These are phyloP conservation scores for Gymnopilus junonius DNA, from an alignment of 768 basidiomycete genomes.

Conservation along the genomic window DNA sequence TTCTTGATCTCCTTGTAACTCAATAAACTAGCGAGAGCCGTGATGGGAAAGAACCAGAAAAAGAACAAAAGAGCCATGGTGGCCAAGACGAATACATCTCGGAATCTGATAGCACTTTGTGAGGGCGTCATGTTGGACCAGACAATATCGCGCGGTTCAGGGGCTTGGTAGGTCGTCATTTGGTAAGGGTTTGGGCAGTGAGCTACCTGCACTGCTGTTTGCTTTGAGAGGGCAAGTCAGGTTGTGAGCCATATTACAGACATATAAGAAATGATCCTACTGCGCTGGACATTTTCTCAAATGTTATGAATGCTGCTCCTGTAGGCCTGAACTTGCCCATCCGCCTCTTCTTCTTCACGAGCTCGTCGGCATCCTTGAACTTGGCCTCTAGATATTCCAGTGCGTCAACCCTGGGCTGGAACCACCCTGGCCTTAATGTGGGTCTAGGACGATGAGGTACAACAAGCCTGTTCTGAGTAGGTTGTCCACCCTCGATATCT, in stretches of 20 bases:
- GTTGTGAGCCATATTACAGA: background rate
- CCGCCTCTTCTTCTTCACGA: slow-evolving; percentile 74
- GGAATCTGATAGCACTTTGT: slow-evolving; percentile 55
- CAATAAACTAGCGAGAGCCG: slow-evolving; percentile 82
- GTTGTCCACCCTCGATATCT: slow-evolving; percentile 56
- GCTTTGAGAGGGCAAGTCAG: slow-evolving; percentile 42
- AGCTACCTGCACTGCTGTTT: slow-evolving; percentile 88
- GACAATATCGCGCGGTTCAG: slow-evolving; percentile 94
- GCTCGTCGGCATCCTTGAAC: slow-evolving; percentile 84
- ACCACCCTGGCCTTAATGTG: slow-evolving; percentile 76
- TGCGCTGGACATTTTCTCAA: slow-evolving; percentile 93
- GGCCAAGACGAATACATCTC: slow-evolving; percentile 72
- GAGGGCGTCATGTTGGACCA: slow-evolving; percentile 90
- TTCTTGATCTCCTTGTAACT: slow-evolving; percentile 95
- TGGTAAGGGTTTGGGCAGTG: slow-evolving; percentile 72
- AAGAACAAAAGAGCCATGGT: slow-evolving; percentile 79
- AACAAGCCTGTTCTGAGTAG: slow-evolving; percentile 55
- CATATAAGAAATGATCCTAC: slow-evolving; percentile 40
- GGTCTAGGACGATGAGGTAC: slow-evolving; percentile 80
- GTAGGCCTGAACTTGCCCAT: slow-evolving; percentile 80
- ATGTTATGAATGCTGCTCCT: slow-evolving; percentile 91
- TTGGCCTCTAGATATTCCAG: slow-evolving; percentile 83
- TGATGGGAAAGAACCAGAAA: slow-evolving; percentile 93
- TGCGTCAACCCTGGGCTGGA: slow-evolving; percentile 81
- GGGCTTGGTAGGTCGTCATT: slow-evolving; percentile 75